Base-by-base conservation (phyloP, 2,329 filamentous ascomycete genomes). In the Diaporthe australafricana region DNA sequence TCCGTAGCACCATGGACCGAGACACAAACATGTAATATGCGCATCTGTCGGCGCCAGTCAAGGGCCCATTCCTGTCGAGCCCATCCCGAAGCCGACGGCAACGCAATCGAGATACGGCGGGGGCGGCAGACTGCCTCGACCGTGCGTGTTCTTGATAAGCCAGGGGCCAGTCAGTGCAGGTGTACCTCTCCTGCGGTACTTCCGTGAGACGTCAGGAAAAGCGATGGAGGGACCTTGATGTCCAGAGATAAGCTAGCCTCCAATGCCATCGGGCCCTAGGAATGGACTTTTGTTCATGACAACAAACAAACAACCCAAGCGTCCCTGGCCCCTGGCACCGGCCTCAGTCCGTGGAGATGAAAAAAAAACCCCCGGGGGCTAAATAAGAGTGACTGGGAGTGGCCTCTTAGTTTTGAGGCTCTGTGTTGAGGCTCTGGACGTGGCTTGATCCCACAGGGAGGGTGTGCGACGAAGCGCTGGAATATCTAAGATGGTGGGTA, bases 61-160 rank as follows among this genome's bases (percentile, higher is more conserved):
- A 63, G 14, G 14, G 42, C 14, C n/a, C 60, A n/a, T 65, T 50
- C 45, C 30, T 65, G 57, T 47, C 42, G 42, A 63, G n/a, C 42
- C 57, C 57, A 32, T 22, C 30, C 60, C 60, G 60, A 65, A 65
- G 60, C 60, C 60, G 45, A 38, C 60, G 60, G 60, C 60, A 65
- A 50, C 14, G 45, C 30, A 25, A 65, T 65, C 60, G n/a, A 38
- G 45, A 65, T 50, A 38, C 45, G 45, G 60, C 60, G 11, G 30
- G 30, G 45, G 60, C 60, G 60, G 60, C 42, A 65, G 60, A 35
- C 60, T 50, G 60, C 30, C 42, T 65, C 47, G 30, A 65, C 60
- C 60, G 60, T 65, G 60, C 60, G 60, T 38, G 17, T 65, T 25
- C 45, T 11, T 50, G 60, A 50, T 65, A 65, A 65, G 60, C 60